Evolutionary conservation across 75 land plant species (phyloP).

Genomic region (Adiantum capillusveneris): DNA sequence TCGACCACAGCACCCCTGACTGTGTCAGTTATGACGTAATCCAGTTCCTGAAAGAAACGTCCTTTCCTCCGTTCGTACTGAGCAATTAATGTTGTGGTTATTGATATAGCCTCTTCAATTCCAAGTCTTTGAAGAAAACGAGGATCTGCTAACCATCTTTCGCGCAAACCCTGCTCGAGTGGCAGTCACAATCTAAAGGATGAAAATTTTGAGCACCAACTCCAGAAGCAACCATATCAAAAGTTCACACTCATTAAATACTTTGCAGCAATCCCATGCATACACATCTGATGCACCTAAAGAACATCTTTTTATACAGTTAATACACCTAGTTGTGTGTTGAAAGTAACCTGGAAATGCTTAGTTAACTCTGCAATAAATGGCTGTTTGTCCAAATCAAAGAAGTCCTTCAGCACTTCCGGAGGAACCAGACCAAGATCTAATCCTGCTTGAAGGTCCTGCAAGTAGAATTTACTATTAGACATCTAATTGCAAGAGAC

Average conservation of each 20-base stretch:
- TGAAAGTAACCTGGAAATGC: conserved; percentile 64
- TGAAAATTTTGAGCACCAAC: too few species aligned
- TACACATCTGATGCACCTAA: too few species aligned
- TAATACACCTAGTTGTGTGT: too few species aligned
- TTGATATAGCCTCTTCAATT: conserved; percentile 83
- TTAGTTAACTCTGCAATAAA: conserved; percentile 59
- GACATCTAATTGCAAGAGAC: not conserved
- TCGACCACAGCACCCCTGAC: conserved; percentile 76
- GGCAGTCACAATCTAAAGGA: too few species aligned
- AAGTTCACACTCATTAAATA: too few species aligned
- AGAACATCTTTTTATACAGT: too few species aligned
- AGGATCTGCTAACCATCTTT: conserved; percentile 90
- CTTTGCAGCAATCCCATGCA: too few species aligned
- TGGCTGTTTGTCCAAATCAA: conserved; percentile 86
- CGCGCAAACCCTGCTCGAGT: conserved; percentile 63
- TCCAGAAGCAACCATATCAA: too few species aligned
- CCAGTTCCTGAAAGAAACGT: conserved; percentile 76
- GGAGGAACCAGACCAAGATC: conserved; percentile 92
- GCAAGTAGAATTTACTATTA: not conserved
- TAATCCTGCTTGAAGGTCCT: conserved; percentile 88
- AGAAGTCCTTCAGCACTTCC: conserved; percentile 78
- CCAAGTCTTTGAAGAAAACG: conserved; percentile 82
- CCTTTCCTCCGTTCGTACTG: conserved; percentile 82
- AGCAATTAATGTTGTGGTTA: conserved; percentile 77
- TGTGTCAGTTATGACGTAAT: conserved; percentile 82